phyloP scores from a whole-genome alignment of 768 basidiomycete species.

The Trametopsis cervina region DNA sequence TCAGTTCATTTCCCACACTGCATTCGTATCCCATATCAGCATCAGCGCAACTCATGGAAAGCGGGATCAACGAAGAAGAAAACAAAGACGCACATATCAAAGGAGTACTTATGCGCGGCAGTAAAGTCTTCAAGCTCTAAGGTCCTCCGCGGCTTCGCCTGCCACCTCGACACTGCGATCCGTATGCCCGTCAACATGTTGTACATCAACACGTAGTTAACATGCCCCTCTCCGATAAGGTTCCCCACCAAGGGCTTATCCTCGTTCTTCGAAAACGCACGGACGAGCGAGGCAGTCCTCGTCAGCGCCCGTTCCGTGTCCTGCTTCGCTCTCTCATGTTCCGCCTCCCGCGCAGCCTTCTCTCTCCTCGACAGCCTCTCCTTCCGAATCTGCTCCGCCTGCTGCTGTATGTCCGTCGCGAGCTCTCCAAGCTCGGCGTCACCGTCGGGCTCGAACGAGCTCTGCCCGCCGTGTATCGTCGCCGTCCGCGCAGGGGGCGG shows the following conservation, averaged over 20 bases:
- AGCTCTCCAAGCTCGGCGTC: slow-evolving; percentile 46
- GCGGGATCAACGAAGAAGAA: not conserved
- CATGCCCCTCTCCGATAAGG: slow-evolving; percentile 96
- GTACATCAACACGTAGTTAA: slow-evolving; percentile 99
- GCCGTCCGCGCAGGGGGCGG: slow-evolving; percentile 15
- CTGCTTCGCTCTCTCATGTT: slow-evolving; percentile 53
- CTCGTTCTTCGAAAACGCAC: slow-evolving; percentile 33
- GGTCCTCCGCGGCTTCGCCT: slow-evolving; percentile 87
- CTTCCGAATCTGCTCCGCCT: slow-evolving; percentile 79
- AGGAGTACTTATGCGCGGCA: slow-evolving; percentile 90
- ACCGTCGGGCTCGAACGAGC: slow-evolving; percentile 12
- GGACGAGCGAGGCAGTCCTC: slow-evolving; percentile 21
- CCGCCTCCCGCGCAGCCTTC: slow-evolving; percentile 57
- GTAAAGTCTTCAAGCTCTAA: slow-evolving; percentile 83
- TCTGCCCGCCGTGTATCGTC: slow-evolving; percentile 15
- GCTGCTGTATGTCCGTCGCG: slow-evolving; percentile 77
- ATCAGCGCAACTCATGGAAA: not conserved
- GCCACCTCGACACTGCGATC: slow-evolving; percentile 91
- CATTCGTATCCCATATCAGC: slow-evolving; percentile 4
- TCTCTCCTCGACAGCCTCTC: slow-evolving; percentile 71
- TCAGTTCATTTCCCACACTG: slow-evolving; percentile 95
- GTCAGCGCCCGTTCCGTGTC: slow-evolving; percentile 50
- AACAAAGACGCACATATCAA: slow-evolving; percentile 81
- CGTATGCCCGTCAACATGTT: slow-evolving; percentile 99
- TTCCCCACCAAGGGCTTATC: slow-evolving; percentile 78